These are phyloP conservation scores for Euphrasia confusa DNA, from an alignment of 257 asterid species.

Conservation along the genomic window DNA sequence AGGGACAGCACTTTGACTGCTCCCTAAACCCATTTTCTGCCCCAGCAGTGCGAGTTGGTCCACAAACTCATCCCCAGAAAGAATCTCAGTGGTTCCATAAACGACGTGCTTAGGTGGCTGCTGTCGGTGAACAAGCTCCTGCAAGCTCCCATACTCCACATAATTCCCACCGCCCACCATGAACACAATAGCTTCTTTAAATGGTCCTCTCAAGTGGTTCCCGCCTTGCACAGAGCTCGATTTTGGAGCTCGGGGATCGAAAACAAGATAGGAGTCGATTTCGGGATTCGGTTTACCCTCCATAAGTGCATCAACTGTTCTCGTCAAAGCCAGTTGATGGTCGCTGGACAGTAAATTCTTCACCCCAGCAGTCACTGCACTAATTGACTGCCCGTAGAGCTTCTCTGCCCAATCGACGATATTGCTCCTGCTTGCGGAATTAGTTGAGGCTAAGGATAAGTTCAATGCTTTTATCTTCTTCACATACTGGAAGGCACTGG, in stretches of 20 bases:
- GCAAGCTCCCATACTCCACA: constrained; percentile 79
- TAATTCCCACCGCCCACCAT: constrained; percentile 99
- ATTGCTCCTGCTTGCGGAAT: constrained; percentile 81
- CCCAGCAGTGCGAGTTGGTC: constrained; percentile 65
- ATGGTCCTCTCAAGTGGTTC: constrained; percentile 67
- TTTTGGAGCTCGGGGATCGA: constrained; percentile 92
- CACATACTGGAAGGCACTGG: constrained; percentile 23
- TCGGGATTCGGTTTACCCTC: constrained; percentile 95
- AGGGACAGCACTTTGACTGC: constrained; percentile 11
- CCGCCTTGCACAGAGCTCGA: constrained; percentile 38
- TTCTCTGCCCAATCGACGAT: constrained; percentile 90
- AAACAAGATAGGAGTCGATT: constrained; percentile 65
- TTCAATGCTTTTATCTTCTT: constrained; percentile 89
- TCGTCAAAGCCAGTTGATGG: constrained; percentile 78
- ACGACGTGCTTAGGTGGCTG: constrained; percentile 73
- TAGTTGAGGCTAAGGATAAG: constrained; percentile 78
- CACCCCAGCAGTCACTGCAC: constrained; percentile 96
- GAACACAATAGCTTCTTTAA: constrained; percentile 90
- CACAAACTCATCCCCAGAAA: constrained; percentile 84
- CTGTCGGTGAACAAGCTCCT: constrained; percentile 53
- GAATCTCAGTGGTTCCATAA: constrained; percentile 91
- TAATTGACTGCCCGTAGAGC: constrained; percentile 71
- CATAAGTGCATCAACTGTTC: constrained; percentile 92
- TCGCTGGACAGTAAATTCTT: constrained; percentile 80
- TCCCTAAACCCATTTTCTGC: constrained; percentile 81